Base-by-base conservation (phyloP, 2,329 filamentous ascomycete genomes). In the Paracoccidioides lutzii region DNA sequence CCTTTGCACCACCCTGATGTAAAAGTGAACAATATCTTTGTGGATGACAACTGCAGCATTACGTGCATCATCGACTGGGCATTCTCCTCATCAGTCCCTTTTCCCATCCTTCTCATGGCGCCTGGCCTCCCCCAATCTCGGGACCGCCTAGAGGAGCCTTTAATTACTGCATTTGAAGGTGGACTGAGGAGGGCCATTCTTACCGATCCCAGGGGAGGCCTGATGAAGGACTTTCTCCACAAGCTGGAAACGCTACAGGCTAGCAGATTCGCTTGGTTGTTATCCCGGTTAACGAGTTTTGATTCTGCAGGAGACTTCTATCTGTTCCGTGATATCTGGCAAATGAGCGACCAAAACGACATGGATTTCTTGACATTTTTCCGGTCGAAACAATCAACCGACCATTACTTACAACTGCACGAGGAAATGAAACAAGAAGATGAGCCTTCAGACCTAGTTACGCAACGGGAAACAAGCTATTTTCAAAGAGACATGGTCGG, bases 21-120 rank as follows among this genome's bases (percentile, higher is more conserved):
- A 22, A 71, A 73, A 46, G 61, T 64, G 49, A 70, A 69, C 55
- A 75, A 76, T 54, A 67, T 70, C 42, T 69, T 63, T 43, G 62
- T 71, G 32, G 65, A 70, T 49, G 53, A 66, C 15, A 56, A 69
- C 33, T 67, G 58, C 55, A 67, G 69, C 28, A 64, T 71, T 43
- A 69, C 64, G 22, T 62, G 59, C 33, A 57, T 70, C 4, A 69
- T 71, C 43, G 66, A 69, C 56, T 65, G 63, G 64, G 60, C 57
- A 14, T 65, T 66, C 10, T 41, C 55, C 22, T 65, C 59, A 10
- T 58, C 61, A 15, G 41, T 63, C 9, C 64, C 66, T 38, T 35
- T 60, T 9, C 44, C 59, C 8, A 53, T 64, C 55, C 53, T 63
- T 2, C 49, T 67, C 33, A 49, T 50, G 6, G 14, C 56, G 0